Percentiles rank a stretch among this genome's conserved stretches.
These are phyloP conservation scores for Cladorrhinum sp. DNA, from an alignment of 2,329 filamentous ascomycete species.

Conservation along the genomic window DNA sequence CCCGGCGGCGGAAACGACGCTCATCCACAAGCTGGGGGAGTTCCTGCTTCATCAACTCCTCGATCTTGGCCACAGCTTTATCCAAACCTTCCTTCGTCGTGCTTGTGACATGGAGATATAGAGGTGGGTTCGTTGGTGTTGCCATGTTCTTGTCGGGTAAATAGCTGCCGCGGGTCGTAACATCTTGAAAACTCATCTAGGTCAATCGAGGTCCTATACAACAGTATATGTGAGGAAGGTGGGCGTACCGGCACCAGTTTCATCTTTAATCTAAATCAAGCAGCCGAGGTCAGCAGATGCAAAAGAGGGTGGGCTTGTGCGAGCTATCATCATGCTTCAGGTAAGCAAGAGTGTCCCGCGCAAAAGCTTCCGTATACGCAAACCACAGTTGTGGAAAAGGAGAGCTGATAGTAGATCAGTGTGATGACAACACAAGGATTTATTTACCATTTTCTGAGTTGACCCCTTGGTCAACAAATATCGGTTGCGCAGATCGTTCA, in stretches of 20 bases:
- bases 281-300: constrained; percentile 89
- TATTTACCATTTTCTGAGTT: constrained; percentile 99
- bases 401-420: constrained; percentile 58
- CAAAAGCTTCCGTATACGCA: constrained; percentile 32
- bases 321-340: constrained; percentile 63
- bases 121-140: constrained; percentile 85
- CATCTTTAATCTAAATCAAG: constrained; percentile 98
- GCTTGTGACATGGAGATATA: constrained; percentile 94
- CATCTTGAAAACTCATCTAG: constrained; percentile 74
- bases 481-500: constrained; percentile 95
- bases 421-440: constrained; percentile 55
- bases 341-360: constrained; percentile 69
- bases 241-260: constrained; percentile 98
- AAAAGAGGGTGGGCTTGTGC: constrained; percentile 63
- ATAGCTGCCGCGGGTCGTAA: constrained; percentile 95
- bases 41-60: constrained; percentile 95
- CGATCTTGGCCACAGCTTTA: constrained; percentile 79
- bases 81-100: constrained; percentile 90
- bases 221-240: constrained; percentile 46
- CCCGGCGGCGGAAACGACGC: constrained; percentile 38
- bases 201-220: constrained; percentile 55
- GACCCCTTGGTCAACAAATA: constrained; percentile 96
- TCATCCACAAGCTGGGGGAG: constrained; percentile 94
- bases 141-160: constrained; percentile 98
- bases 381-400: constrained; percentile 34